Percentiles rank a stretch among this genome's conserved stretches.
Conservation (phyloP, 495 filamentous ascomycete species). For the Aspergillus steynii region DNA sequence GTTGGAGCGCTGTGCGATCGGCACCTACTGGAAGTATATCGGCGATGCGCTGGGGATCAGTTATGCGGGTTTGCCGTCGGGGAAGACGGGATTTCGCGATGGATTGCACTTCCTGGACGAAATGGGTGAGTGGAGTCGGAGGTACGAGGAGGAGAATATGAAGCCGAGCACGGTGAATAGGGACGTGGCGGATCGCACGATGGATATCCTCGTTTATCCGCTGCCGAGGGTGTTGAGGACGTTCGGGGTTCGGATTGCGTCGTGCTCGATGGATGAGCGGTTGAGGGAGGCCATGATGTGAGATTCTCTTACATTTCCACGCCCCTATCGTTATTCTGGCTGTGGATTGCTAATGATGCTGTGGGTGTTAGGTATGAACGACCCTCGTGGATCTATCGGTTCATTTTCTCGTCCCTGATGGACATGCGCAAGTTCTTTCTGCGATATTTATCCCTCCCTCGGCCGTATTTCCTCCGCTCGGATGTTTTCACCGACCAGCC, state of each 20-base stretch:
- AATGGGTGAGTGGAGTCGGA: slow-evolving; percentile 51
- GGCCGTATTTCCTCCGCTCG: slow-evolving; percentile 46
- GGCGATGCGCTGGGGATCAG: slow-evolving; percentile 62
- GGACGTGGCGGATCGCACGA: slow-evolving; percentile 54
- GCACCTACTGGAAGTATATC: slow-evolving; percentile 62
- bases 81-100: slow-evolving; percentile 49
- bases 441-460: slow-evolving; percentile 56
- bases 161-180: slow-evolving; percentile 54
- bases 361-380: slow-evolving; percentile 38
- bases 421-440: slow-evolving; percentile 49
- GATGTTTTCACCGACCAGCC: slow-evolving; percentile 43
- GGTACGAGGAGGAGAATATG: slow-evolving; percentile 58
- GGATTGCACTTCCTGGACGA: slow-evolving; percentile 64
- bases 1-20: slow-evolving; percentile 61
- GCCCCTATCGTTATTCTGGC: background rate
- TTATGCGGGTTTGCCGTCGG: slow-evolving; percentile 41
- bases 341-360: background rate
- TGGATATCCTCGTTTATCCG: slow-evolving; percentile 57
- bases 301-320: background rate
- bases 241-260: slow-evolving; percentile 46
- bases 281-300: slow-evolving; percentile 64
- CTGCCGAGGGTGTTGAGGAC: slow-evolving; percentile 50
- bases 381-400: slow-evolving; percentile 37
- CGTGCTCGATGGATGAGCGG: slow-evolving; percentile 59
- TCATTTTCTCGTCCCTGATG: slow-evolving; percentile 41